Conservation (phyloP, 352 stramenopile species). For the Globisporangium perplexum region DNA sequence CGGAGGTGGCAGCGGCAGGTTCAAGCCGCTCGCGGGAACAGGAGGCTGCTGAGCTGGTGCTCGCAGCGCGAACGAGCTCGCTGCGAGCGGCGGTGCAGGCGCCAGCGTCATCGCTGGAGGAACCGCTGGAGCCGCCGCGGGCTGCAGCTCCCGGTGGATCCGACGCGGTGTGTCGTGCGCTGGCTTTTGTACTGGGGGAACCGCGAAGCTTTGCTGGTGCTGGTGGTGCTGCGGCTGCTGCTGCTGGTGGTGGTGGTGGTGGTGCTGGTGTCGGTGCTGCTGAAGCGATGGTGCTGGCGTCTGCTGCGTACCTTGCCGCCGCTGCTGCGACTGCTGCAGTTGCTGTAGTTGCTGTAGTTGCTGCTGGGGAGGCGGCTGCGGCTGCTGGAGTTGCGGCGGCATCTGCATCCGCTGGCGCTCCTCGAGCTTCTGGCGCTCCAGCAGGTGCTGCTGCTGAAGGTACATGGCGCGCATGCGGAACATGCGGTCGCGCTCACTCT, state of each 20-base stretch:
- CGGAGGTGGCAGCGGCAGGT: constrained; percentile 8
- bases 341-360: constrained; percentile 23
- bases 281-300: constrained; percentile 6
- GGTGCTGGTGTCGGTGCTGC: constrained; percentile 20
- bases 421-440: constrained; percentile 10
- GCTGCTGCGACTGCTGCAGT: not conserved
- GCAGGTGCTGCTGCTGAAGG: constrained; percentile 13
- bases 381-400: constrained; percentile 21
- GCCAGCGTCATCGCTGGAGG: not conserved
- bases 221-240: not conserved
- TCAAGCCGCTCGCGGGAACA: constrained; percentile 3
- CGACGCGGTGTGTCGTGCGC: constrained; percentile 18
- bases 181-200: constrained; percentile 13
- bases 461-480: constrained; percentile 13
- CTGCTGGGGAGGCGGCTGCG: no score
- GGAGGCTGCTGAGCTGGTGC: not conserved
- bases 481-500: constrained; percentile 11
- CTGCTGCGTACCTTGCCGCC: not conserved
- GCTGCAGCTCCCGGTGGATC: constrained; percentile 34
- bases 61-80: not conserved
- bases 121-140: not conserved
- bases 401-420: constrained; percentile 11
- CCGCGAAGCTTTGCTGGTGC: constrained; percentile 10
- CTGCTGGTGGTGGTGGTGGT: not conserved
- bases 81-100: not conserved